Conservation (phyloP, 177 flowering plant species). For the Vitis hybrid region DNA sequence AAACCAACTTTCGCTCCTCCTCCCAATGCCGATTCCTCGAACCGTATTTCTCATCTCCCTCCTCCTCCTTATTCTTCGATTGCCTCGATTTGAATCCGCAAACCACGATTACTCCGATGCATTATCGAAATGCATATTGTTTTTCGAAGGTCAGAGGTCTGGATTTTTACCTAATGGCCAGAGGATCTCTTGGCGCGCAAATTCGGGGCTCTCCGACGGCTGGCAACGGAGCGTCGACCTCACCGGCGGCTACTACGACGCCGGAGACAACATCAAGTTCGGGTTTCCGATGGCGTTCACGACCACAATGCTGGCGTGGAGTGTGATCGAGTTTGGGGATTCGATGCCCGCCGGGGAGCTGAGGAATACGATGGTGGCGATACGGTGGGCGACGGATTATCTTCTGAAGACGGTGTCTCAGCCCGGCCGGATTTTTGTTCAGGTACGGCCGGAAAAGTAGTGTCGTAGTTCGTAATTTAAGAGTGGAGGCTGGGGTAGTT, state of each 20-base stretch:
- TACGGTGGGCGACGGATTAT: constrained; percentile 83
- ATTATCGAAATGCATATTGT: constrained; percentile 67
- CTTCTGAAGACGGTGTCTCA: constrained; percentile 80
- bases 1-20: background rate
- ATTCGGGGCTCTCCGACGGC: constrained; percentile 83
- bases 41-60: background rate
- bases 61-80: constrained; percentile 9
- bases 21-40: background rate
- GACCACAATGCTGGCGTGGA: constrained; percentile 88
- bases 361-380: constrained; percentile 65
- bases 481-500: background rate
- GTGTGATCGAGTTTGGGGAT: constrained; percentile 83
- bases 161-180: constrained; percentile 74
- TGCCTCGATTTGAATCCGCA: constrained; percentile 10
- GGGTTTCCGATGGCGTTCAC: constrained; percentile 95
- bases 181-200: constrained; percentile 62
- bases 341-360: constrained; percentile 68
- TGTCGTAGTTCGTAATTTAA: constrained; percentile 10
- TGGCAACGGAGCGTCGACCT: constrained; percentile 45
- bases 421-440: constrained; percentile 65
- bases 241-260: constrained; percentile 89
- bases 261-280: constrained; percentile 90
- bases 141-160: constrained; percentile 91
- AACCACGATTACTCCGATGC: constrained; percentile 69
- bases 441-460: constrained; percentile 33